phyloP scores from a whole-genome alignment of 129 eudicot genomes.

The Lactuca sativa region DNA sequence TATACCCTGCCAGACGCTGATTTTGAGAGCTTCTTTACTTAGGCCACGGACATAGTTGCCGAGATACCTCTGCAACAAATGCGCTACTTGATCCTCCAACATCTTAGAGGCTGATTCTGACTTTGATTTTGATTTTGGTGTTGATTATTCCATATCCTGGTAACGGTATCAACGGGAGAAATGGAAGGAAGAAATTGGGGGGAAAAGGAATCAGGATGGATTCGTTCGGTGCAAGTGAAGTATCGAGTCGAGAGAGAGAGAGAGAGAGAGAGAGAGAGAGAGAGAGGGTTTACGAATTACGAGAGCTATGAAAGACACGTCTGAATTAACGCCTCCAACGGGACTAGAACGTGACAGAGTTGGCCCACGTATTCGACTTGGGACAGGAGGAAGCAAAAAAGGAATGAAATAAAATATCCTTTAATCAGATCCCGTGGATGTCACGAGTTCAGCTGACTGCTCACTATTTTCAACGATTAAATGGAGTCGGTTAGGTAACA shows the following conservation, averaged over 20 bases:
- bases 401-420: not conserved
- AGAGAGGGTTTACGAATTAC: not conserved
- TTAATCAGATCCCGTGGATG: slow-evolving; percentile 19
- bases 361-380: slow-evolving; percentile 23
- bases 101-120: slow-evolving; percentile 31
- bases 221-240: slow-evolving; percentile 36
- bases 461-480: slow-evolving; percentile 1
- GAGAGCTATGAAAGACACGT: slow-evolving; percentile 27
- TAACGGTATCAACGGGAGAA: not conserved
- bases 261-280: slow-evolving; percentile 4
- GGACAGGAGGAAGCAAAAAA: not conserved
- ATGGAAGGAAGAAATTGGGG: slow-evolving; percentile 10
- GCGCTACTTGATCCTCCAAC: slow-evolving; percentile 99
- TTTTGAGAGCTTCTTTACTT: slow-evolving; percentile 94
- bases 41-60: slow-evolving; percentile 99
- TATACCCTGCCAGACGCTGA: slow-evolving; percentile 95
- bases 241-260: slow-evolving; percentile 16
- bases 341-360: slow-evolving; percentile 33
- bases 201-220: slow-evolving; percentile 6
- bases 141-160: slow-evolving; percentile 6
- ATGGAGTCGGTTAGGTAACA: not conserved
- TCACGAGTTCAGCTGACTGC: slow-evolving; percentile 14
- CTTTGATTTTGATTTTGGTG: not conserved
- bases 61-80: slow-evolving; percentile 82
- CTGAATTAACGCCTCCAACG: slow-evolving; percentile 30